These are phyloP conservation scores for Oxyria digyna DNA, from an alignment of 148 eudicot genomes.

Conservation along the genomic window DNA sequence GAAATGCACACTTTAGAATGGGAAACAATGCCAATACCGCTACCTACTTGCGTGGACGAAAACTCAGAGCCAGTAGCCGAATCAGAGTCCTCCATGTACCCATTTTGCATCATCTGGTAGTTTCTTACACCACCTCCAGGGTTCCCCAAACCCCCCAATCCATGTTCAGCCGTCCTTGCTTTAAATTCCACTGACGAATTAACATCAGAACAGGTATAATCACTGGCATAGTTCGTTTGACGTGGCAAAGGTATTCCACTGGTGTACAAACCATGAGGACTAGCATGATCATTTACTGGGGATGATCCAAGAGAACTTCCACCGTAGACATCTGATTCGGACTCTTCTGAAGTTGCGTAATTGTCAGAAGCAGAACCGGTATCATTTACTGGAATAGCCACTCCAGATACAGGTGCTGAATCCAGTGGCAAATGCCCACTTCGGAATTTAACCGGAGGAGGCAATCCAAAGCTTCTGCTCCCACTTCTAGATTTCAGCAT, in stretches of 20 bases:
- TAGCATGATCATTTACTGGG: constrained; percentile 50
- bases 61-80: constrained; percentile 25
- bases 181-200: constrained; percentile 61
- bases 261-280: constrained; percentile 13
- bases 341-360: constrained; percentile 44
- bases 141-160: constrained; percentile 6
- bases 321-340: constrained; percentile 65
- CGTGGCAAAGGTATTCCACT: constrained; percentile 20
- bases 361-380: constrained; percentile 42
- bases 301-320: constrained; percentile 77
- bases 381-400: constrained; percentile 33
- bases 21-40: constrained; percentile 27
- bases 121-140: constrained; percentile 29
- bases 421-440: constrained; percentile 59
- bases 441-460: constrained; percentile 52
- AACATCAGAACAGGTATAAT: constrained; percentile 61
- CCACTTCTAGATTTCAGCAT: constrained; percentile 19
- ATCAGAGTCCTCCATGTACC: constrained; percentile 39
- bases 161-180: constrained; percentile 16
- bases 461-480: constrained; percentile 44
- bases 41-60: constrained; percentile 39
- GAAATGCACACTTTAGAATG: constrained; percentile 20
- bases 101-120: constrained; percentile 26
- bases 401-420: constrained; percentile 34
- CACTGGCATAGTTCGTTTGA: constrained; percentile 42